Percentiles rank a stretch among this genome's conserved stretches.
Evolutionary conservation across 1,284 basidiomycete genomes (phyloP).

Genomic region (Xerocomus nothofagi): DNA sequence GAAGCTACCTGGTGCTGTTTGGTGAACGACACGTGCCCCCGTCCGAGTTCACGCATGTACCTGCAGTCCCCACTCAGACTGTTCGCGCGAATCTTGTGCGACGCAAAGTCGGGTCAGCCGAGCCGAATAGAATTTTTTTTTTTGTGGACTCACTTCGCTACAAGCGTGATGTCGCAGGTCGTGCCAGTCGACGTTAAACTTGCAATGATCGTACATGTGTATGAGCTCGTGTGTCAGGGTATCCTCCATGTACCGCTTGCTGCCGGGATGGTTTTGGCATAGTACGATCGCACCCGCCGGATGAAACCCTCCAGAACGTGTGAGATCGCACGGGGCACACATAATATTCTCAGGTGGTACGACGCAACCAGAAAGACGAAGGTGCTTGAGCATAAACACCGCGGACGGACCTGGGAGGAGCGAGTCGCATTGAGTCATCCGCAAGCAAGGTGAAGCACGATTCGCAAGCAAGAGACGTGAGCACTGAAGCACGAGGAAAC

Average conservation of each 20-base stretch:
- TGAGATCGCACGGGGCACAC: constrained; percentile 78
- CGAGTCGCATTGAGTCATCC: constrained; percentile 2
- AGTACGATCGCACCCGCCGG: constrained; percentile 77
- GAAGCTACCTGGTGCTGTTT: constrained; percentile 86
- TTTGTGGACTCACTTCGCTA: constrained; percentile 72
- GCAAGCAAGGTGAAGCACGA: constrained; percentile 7
- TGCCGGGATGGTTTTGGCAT: constrained; percentile 81
- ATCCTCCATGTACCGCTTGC: constrained; percentile 87
- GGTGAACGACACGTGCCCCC: constrained; percentile 76
- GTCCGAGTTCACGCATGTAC: constrained; percentile 77
- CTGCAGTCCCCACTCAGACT: constrained; percentile 92
- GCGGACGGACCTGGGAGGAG: constrained; percentile 70
- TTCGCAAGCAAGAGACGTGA: constrained; percentile 7
- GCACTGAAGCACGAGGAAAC: constrained; percentile 11
- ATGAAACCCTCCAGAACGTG: constrained; percentile 80
- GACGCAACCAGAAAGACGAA: constrained; percentile 69
- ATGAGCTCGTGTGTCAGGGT: constrained; percentile 93
- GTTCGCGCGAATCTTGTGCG: constrained; percentile 84
- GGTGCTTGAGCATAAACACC: constrained; percentile 87
- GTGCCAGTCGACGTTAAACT: constrained; percentile 90
- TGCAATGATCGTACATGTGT: constrained; percentile 95
- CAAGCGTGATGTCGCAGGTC: constrained; percentile 94
- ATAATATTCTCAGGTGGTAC: constrained; percentile 71
- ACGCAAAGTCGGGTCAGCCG: constrained; percentile 1
- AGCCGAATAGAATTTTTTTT: neutral